phyloP scores from a whole-genome alignment of 2,329 filamentous ascomycete genomes.

The Colletotrichum sidae region DNA sequence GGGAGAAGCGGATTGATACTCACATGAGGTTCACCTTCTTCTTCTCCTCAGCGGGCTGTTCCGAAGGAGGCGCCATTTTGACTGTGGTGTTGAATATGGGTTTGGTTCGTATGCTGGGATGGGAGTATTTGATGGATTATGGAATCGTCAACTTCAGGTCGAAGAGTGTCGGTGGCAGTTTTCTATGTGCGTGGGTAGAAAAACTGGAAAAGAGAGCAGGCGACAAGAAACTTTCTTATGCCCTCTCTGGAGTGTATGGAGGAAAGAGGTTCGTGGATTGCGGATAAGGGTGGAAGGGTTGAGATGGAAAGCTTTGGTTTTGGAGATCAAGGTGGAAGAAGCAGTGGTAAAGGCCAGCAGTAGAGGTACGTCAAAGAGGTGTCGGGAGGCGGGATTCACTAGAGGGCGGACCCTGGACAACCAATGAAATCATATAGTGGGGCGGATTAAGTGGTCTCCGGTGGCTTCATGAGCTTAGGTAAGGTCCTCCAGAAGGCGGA shows the following conservation, averaged over 20 bases:
- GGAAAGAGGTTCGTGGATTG: slow-evolving; percentile 28
- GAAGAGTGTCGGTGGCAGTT: slow-evolving; percentile 26
- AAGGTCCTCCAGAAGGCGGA: slow-evolving; percentile 24
- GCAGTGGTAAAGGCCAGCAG: slow-evolving; percentile 26
- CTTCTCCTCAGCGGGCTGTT: slow-evolving; percentile 65
- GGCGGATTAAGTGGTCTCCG: slow-evolving; percentile 39
- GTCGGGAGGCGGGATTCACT: slow-evolving; percentile 33
- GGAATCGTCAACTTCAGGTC: slow-evolving; percentile 31
- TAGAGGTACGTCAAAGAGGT: slow-evolving; percentile 10
- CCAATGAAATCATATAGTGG: slow-evolving; percentile 40
- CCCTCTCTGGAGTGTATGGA: slow-evolving; percentile 19
- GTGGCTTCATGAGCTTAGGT: slow-evolving; percentile 32
- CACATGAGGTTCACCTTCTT: slow-evolving; percentile 88
- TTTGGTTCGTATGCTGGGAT: slow-evolving; percentile 24
- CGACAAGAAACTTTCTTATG: slow-evolving; percentile 14
- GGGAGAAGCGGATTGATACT: slow-evolving; percentile 48
- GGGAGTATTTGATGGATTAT: slow-evolving; percentile 19
- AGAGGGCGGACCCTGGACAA: slow-evolving; percentile 25
- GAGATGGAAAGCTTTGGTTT: slow-evolving; percentile 31
- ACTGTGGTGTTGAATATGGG: slow-evolving; percentile 38
- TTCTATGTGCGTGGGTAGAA: neutral
- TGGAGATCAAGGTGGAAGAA: slow-evolving; percentile 23
- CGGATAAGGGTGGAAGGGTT: slow-evolving; percentile 34
- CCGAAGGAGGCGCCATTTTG: slow-evolving; percentile 79
- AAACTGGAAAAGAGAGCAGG: slow-evolving; percentile 21